Evolutionary conservation across 139 green algal species (phyloP), one percentile per base, ranked within the genome.

Genomic region (Chlamydomonas sp.): DNA sequence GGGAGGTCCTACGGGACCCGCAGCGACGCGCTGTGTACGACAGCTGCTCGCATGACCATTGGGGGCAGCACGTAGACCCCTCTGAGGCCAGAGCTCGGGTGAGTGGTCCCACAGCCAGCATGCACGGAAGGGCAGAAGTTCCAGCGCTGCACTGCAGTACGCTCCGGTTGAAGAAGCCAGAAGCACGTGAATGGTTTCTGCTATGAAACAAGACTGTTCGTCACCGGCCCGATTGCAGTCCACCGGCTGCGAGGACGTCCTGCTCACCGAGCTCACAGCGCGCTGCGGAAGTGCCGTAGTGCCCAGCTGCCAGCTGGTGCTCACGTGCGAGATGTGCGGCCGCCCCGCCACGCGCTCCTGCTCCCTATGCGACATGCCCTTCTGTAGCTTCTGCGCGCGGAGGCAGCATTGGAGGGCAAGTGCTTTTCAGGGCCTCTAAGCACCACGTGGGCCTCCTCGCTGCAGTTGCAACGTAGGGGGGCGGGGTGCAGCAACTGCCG

Each of bases 371-470:
- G 16, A 49, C 16, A 82, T 87, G 76, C 67, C 78, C 76, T 90
- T 94, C 81, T 98, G 96, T 85, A 95, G 97, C 76, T 97, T 98
- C 85, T 98, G 96, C 90, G 95, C 93, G 1, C 90, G 96, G 20
- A 95, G 96, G 79, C 91, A 91, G 72, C 96, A 98, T 91, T 97
- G 95, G 94, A 96, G 71, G 83, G 83, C 82, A 64, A 16, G 79
- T 2, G 62, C 6, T 60, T 73, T 20, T 8, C 9, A 60, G 5
- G 17, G 72, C 5, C 14, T 6, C 9, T 8, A 3, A 60, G 5
- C 9, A 18, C 3, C 66, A 71, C 10, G 12, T 10, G 66, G 10
- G 12, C 12, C 66, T 18, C 66, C 66, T 14, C 12, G 66, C 31
- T 49, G 31, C 31, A 49, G 31, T 49, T 49, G 31, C 31, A 71